phyloP scores from a whole-genome alignment of 139 green algal species.

The Micractinium sp. region DNA sequence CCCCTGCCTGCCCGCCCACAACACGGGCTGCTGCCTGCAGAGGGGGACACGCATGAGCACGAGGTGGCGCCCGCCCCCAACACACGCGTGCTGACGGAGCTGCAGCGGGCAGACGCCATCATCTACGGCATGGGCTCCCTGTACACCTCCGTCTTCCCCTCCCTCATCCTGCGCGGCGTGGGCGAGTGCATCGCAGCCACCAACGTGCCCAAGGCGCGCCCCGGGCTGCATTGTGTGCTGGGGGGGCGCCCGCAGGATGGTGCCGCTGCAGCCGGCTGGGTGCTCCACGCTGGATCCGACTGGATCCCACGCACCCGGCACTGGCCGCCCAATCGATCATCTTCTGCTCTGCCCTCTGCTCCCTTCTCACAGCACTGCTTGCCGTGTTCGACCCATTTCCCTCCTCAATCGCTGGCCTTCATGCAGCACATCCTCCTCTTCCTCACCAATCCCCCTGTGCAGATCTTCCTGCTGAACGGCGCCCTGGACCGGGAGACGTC shows the following conservation, averaged over 20 bases:
- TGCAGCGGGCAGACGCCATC: conserved; percentile 79
- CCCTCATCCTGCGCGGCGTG: conserved; percentile 86
- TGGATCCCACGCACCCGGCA: too few relatives aligned
- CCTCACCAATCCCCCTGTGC: not conserved
- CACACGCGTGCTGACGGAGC: conserved; percentile 59
- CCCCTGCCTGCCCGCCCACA: too few relatives aligned
- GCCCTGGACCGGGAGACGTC: conserved; percentile 91
- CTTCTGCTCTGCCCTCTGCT: not conserved
- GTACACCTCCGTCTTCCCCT: conserved; percentile 96
- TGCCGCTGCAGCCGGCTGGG: too few relatives aligned
- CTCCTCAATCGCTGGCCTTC: too few relatives aligned
- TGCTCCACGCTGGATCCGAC: too few relatives aligned
- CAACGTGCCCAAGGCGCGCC: conserved; percentile 60
- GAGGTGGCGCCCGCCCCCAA: conserved; percentile 91
- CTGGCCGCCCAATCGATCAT: not conserved
- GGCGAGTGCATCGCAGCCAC: conserved; percentile 80
- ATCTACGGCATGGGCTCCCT: conserved; percentile 98
- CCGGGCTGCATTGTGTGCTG: not conserved
- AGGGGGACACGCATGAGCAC: conserved; percentile 28
- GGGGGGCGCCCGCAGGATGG: not conserved
- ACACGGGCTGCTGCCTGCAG: not conserved
- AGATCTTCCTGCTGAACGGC: conserved; percentile 97
- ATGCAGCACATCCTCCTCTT: not conserved
- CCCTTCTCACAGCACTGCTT: too few relatives aligned
- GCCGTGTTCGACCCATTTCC: too few relatives aligned